Evolutionary conservation across 352 stramenopile species (phyloP).

Genomic region (Aphanomyces astaci): DNA sequence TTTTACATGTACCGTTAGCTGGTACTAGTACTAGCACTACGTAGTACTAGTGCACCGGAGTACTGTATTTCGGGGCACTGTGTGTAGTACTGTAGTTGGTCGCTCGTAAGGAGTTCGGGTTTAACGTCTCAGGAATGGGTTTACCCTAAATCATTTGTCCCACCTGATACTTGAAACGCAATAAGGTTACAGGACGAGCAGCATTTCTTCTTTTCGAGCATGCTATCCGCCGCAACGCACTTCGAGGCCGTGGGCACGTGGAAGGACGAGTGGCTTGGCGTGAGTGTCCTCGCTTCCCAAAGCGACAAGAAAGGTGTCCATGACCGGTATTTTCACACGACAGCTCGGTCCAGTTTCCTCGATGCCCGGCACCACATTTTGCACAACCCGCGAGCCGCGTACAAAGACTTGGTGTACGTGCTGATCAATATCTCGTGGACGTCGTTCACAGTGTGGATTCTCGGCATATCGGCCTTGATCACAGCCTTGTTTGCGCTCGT

Average conservation of each 20-base stretch:
- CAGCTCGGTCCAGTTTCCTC: not conserved
- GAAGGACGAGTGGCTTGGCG: constrained; percentile 3
- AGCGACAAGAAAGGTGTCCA: not conserved
- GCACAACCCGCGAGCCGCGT: constrained; percentile 41
- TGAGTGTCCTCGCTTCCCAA: not conserved
- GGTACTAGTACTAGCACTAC: too few relatives aligned
- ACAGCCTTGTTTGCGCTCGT: constrained; percentile 26
- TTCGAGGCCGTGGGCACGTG: not conserved
- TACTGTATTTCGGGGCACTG: too few relatives aligned
- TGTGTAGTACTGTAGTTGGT: too few relatives aligned
- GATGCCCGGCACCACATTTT: not conserved
- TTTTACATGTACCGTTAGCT: too few relatives aligned
- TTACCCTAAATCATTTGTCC: too few relatives aligned
- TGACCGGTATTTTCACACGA: not conserved
- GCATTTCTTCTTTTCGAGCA: too few relatives aligned
- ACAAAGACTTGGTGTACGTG: constrained; percentile 82
- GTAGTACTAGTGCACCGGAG: too few relatives aligned
- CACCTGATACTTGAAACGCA: too few relatives aligned
- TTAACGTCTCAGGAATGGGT: too few relatives aligned
- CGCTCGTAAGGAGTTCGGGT: too few relatives aligned
- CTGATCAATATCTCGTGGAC: constrained; percentile 75
- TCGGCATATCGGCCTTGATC: constrained; percentile 29
- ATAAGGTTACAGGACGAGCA: too few relatives aligned
- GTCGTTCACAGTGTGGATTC: constrained; percentile 37
- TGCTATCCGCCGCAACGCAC: not conserved